phyloP scores from a whole-genome alignment of 352 stramenopile genomes.

The Bremia lactucae region DNA sequence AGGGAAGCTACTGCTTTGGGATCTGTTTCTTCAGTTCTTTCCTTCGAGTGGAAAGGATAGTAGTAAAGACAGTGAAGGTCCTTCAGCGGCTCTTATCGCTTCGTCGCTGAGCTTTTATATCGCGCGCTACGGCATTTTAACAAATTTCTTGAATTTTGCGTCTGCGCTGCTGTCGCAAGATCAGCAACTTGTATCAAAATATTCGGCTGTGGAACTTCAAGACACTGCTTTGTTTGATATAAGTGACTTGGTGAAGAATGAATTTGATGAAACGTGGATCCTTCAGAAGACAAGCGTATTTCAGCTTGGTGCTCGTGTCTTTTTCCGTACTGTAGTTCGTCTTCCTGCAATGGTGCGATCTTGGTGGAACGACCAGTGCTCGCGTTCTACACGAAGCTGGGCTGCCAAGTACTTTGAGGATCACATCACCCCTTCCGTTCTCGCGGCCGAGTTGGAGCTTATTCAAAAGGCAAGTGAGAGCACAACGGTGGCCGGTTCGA shows the following conservation, averaged over 20 bases:
- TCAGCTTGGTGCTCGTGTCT: slow-evolving; percentile 46
- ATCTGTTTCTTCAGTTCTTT: slow-evolving; percentile 78
- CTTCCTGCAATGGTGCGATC: slow-evolving; percentile 81
- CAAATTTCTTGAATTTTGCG: slow-evolving; percentile 51
- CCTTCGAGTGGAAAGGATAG: slow-evolving; percentile 20
- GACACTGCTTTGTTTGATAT: slow-evolving; percentile 42
- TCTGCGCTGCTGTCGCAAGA: slow-evolving; percentile 59
- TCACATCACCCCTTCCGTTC: slow-evolving; percentile 71
- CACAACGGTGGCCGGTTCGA: slow-evolving; percentile 14
- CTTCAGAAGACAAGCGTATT: slow-evolving; percentile 36
- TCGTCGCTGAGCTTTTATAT: slow-evolving; percentile 71
- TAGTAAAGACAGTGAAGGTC: slow-evolving; percentile 5
- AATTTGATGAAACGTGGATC: slow-evolving; percentile 19
- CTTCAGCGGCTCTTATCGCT: slow-evolving; percentile 34
- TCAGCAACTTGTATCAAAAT: slow-evolving; percentile 18
- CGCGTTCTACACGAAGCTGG: slow-evolving; percentile 67
- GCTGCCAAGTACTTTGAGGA: slow-evolving; percentile 85
- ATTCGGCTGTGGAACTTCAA: slow-evolving; percentile 23
- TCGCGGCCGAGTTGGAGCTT: slow-evolving; percentile 62
- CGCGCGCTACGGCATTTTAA: slow-evolving; percentile 40
- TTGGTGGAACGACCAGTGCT: slow-evolving; percentile 88
- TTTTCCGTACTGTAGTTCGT: slow-evolving; percentile 74
- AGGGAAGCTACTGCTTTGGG: slow-evolving; percentile 57
- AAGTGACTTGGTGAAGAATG: slow-evolving; percentile 22
- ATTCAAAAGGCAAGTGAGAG: slow-evolving; percentile 53